These are phyloP conservation scores for Ganoderma meredithae DNA, from an alignment of 1,284 basidiomycete genomes.

Conservation along the genomic window DNA sequence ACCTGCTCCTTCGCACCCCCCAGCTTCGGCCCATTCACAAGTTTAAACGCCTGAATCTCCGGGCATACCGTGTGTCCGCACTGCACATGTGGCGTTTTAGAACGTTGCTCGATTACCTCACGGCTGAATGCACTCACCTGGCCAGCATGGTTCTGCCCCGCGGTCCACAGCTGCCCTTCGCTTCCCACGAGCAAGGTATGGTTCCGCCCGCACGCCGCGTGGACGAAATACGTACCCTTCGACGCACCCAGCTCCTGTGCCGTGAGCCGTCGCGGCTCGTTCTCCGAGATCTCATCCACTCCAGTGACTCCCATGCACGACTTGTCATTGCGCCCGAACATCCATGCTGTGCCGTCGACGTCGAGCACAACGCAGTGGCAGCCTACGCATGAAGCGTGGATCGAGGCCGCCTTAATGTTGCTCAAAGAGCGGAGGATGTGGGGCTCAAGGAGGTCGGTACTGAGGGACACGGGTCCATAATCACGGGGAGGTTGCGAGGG, in stretches of 20 bases:
- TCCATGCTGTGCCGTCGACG: slow-evolving; percentile 80
- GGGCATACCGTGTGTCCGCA: slow-evolving; percentile 74
- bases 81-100: slow-evolving; percentile 44
- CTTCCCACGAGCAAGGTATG: slow-evolving; percentile 88
- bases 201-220: slow-evolving; percentile 83
- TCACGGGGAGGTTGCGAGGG: not conserved
- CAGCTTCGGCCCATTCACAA: slow-evolving; percentile 62
- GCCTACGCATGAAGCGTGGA: slow-evolving; percentile 77
- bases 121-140: slow-evolving; percentile 59
- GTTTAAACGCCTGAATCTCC: slow-evolving; percentile 72
- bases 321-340: slow-evolving; percentile 84
- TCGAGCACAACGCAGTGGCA: slow-evolving; percentile 83
- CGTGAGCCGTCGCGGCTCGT: slow-evolving; percentile 69
- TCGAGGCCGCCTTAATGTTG: slow-evolving; percentile 77
- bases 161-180: slow-evolving; percentile 84
- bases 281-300: slow-evolving; percentile 72
- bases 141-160: slow-evolving; percentile 85
- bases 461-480: slow-evolving; percentile 32
- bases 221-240: slow-evolving; percentile 72
- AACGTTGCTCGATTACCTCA: not conserved
- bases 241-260: slow-evolving; percentile 69
- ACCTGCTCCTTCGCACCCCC: slow-evolving; percentile 69
- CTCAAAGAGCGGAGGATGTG: slow-evolving; percentile 88
- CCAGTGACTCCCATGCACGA: slow-evolving; percentile 62
- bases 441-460: slow-evolving; percentile 84